Conservation (phyloP, 2,329 filamentous ascomycete species). For the Davidsoniella virescens region DNA sequence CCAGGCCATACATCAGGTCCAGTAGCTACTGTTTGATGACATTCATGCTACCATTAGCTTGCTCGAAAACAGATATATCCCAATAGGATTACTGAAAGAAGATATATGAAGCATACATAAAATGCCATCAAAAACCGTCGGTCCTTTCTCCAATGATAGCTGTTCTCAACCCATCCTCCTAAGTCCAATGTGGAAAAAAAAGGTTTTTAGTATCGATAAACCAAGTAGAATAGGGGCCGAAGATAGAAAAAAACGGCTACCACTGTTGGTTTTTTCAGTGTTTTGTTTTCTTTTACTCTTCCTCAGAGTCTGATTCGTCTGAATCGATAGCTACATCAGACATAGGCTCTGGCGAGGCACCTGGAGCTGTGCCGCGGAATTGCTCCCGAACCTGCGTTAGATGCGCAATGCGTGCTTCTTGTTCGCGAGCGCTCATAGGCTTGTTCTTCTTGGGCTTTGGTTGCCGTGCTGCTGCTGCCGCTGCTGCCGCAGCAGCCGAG, state of each 20-base stretch:
- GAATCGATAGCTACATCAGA: slow-evolving; percentile 12
- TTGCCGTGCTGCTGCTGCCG: slow-evolving; percentile 21
- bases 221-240: not conserved
- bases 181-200: not conserved
- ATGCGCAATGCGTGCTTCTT: slow-evolving; percentile 47
- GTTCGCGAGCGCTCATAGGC: slow-evolving; percentile 55
- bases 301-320: slow-evolving; percentile 32
- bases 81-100: not conserved
- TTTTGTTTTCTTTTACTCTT: slow-evolving; percentile 24
- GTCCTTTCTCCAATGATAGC: too few species aligned
- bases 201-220: not conserved
- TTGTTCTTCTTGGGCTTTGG: slow-evolving; percentile 56
- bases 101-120: not conserved
- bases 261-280: not conserved
- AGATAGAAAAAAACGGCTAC: not conserved
- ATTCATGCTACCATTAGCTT: too few species aligned
- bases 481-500: slow-evolving; percentile 15
- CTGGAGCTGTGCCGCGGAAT: slow-evolving; percentile 11
- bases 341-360: slow-evolving; percentile 13
- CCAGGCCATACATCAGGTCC: not conserved
- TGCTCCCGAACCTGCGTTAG: slow-evolving; percentile 36
- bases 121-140: not conserved
- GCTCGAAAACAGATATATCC: too few species aligned
- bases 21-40: too few species aligned
- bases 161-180: too few species aligned